Conservation (phyloP, 768 basidiomycete species). For the Lactifluus hygrophoroides region DNA sequence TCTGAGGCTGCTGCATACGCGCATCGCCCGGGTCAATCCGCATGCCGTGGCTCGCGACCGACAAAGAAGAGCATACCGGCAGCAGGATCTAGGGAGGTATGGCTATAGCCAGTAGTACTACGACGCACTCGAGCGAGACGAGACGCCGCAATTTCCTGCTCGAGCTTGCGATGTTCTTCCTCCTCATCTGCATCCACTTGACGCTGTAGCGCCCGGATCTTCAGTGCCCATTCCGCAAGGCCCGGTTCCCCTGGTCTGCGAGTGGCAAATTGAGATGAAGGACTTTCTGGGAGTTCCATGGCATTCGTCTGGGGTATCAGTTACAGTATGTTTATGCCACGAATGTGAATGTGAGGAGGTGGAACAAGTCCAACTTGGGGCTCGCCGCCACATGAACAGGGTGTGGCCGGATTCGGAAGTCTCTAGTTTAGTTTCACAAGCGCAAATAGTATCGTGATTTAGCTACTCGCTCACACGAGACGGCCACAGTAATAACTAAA, state of each 20-base stretch:
- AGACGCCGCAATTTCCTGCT: constrained; percentile 44
- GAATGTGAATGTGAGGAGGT: too few species aligned
- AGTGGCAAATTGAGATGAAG: constrained; percentile 12
- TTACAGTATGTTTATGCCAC: too few species aligned
- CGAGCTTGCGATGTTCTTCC: constrained; percentile 60
- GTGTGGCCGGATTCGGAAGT: constrained; percentile 4
- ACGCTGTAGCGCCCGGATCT: constrained; percentile 70
- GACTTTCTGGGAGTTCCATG: constrained; percentile 16
- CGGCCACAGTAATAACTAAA: not conserved
- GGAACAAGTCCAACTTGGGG: too few species aligned
- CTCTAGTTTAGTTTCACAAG: not conserved
- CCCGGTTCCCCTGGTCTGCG: constrained; percentile 47
- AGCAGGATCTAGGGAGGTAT: constrained; percentile 31
- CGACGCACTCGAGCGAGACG: constrained; percentile 38
- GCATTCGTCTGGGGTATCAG: too few species aligned
- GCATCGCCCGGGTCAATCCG: constrained; percentile 6
- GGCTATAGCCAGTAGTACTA: constrained; percentile 34
- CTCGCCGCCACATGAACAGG: not conserved
- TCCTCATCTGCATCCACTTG: constrained; percentile 79
- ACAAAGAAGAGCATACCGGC: constrained; percentile 6
- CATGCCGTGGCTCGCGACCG: not conserved
- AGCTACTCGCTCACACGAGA: too few species aligned
- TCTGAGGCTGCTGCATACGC: not conserved
- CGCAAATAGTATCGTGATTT: too few species aligned
- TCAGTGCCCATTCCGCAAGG: constrained; percentile 75